phyloP scores from a whole-genome alignment of 2,329 filamentous ascomycete species.

The Cyanodermella asteris region DNA sequence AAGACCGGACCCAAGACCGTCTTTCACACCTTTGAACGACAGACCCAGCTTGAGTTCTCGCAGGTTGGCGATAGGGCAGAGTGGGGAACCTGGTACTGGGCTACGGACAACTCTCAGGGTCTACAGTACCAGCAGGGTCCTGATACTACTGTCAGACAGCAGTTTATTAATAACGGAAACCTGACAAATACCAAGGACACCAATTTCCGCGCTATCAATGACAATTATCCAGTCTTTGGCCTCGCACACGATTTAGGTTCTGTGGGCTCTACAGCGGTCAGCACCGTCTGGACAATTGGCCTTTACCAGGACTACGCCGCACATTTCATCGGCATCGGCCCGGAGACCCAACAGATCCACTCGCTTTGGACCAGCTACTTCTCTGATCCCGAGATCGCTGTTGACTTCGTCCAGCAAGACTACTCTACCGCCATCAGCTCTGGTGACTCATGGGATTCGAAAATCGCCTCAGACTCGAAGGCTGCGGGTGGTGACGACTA shows the following conservation, averaged over 20 bases:
- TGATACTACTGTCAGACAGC: slow-evolving; percentile 23
- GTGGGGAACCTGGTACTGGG: slow-evolving; percentile 33
- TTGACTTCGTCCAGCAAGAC: slow-evolving; percentile 21
- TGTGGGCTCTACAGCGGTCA: slow-evolving; percentile 16
- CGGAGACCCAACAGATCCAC: slow-evolving; percentile 16
- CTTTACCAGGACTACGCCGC: slow-evolving; percentile 26
- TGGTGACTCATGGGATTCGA: slow-evolving; percentile 14
- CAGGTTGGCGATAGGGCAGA: slow-evolving; percentile 26
- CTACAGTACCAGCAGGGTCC: slow-evolving; percentile 26
- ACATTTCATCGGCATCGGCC: slow-evolving; percentile 24
- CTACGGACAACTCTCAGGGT: slow-evolving; percentile 19
- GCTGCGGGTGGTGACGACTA: slow-evolving; percentile 17
- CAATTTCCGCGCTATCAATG: slow-evolving; percentile 27
- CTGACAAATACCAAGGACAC: slow-evolving; percentile 25
- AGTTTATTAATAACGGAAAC: slow-evolving; percentile 22
- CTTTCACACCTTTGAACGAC: slow-evolving; percentile 36
- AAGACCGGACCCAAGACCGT: too few species aligned
- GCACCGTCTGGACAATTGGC: slow-evolving; percentile 27
- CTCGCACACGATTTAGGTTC: slow-evolving; percentile 28
- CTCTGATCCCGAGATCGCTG: too few species aligned
- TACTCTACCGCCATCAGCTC: slow-evolving; percentile 16
- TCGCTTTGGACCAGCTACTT: slow-evolving; percentile 30
- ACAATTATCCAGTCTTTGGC: slow-evolving; percentile 30
- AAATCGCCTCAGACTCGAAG: slow-evolving; percentile 12
- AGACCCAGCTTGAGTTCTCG: slow-evolving; percentile 24